Evolutionary conservation across 163 green algal genomes (phyloP), one percentile per base, ranked within the genome.

Genomic region (Scenedesmus sp.): DNA sequence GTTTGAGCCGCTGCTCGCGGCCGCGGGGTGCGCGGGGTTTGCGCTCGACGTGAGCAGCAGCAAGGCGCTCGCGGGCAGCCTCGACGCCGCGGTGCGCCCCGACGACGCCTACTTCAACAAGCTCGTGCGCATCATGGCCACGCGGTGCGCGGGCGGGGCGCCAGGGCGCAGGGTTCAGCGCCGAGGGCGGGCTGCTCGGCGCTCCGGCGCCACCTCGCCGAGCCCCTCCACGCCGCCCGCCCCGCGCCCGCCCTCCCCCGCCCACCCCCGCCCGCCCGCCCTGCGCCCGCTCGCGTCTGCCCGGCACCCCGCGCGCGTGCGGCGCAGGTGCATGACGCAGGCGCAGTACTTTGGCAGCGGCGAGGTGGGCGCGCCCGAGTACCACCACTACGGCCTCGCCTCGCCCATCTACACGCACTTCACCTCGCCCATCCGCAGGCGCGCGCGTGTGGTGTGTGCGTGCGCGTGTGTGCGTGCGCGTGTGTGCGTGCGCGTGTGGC

Each of bases 401-500:
- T 87, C 92, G 17, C 91, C 94, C 11, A 88, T 98, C 18, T 99
- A 99, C 93, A 99, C 96, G 26, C 96, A 99, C 88, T 99, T 99
- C 90, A 99, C 96, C 29, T 97, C 91, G 2, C 96, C 96, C 77
- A 99, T 99, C 82, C 88, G 95, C 20, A 83, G 94, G 85, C 95
- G 84, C 51, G 89, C 57, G 4, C n/a, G 14, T 79, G 31, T 22
- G 57, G 56, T 29, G 62, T 51, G 22, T 22, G 63, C 22, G 1
- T 50, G 0, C n/a, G n/a, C n/a, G n/a, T n/a, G n/a, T n/a, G n/a
- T n/a, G 36, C 26, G 11, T 50, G 20, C 10, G 24, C 33, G 15
- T 26, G 24, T 39, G 9, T 47, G 10, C 9, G 22, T 42, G 10
- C 36, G 24, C 26, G n/a, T 47, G 28, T 24, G 26, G 36, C 28